Evolutionary conservation across 2,329 filamentous ascomycete species (phyloP).

Genomic region (Akanthomyces uredinophilus): DNA sequence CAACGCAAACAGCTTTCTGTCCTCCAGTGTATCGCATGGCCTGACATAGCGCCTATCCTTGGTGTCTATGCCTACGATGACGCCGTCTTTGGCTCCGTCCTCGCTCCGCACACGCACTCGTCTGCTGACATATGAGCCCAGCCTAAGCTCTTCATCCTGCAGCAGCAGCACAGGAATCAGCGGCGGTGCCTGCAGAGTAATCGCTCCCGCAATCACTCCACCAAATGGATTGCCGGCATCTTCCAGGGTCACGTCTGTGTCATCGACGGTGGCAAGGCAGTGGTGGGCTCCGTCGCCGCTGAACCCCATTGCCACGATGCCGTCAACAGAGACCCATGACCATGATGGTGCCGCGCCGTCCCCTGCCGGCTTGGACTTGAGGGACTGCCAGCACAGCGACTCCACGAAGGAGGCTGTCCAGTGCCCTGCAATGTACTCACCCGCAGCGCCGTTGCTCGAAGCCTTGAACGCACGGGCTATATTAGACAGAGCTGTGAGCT

Average conservation of each 20-base stretch:
- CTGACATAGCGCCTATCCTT: not conserved
- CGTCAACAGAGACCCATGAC: not conserved
- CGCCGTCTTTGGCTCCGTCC: not conserved
- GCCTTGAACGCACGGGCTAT: not conserved
- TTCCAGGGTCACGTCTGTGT: not conserved
- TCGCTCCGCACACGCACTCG: not conserved
- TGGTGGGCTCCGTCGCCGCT: not conserved
- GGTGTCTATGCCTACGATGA: not conserved
- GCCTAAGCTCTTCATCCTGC: not conserved
- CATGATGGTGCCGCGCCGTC: not conserved
- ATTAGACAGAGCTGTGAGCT: not conserved
- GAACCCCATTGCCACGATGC: not conserved
- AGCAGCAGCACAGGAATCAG: conserved; percentile 1
- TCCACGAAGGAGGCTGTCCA: not conserved
- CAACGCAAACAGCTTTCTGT: conserved; percentile 1
- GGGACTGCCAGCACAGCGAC: not conserved
- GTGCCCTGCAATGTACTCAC: not conserved
- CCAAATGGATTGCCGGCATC: not conserved
- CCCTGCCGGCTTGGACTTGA: not conserved
- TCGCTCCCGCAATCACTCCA: not conserved
- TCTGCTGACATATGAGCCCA: not conserved
- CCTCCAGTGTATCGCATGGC: not conserved
- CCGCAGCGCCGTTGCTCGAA: not conserved
- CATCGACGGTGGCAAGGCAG: not conserved
- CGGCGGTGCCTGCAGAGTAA: not conserved